Evolutionary conservation across 257 asterid genomes (phyloP), one percentile per base, ranked within the genome.

Genomic region (Primulina eburnea): DNA sequence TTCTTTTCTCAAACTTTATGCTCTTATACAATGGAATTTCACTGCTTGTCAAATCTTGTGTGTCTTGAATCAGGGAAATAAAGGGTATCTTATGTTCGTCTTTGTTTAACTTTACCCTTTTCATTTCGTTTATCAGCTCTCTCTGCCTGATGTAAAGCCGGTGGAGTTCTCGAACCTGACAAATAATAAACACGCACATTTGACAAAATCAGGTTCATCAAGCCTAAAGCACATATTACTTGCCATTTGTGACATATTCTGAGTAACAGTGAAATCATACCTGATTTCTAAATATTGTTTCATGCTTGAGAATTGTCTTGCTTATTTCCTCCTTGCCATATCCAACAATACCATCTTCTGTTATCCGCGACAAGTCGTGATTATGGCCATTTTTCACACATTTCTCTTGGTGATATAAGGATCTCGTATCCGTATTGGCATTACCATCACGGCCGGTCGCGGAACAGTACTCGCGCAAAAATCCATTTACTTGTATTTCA

Each of bases 131-230:
- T 95, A 86, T 87, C 79, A 91, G 84, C 77, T 87, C 92, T 61
- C 64, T 80, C 61, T 91, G 97, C 57, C 85, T 84, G 71, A 80
- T 78, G 69, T 87, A 87, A 38, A 91, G 79, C 47, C 92, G 92
- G 83, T 91, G 97, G 77, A 91, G 91, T 74, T 91, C 97, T 76
- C 72, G 91, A 72, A 86, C 82, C 97, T 91, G 88, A 70, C 78
- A 12, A 64, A 16, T 20, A 21, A 64, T 63, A 67, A 66, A 74
- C 71, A 32, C 35, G 20, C 60, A n/a, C 18, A 43, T 43, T 43
- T 12, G 53, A 43, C 17, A 2, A 12, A 43, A 43, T 43, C 6
- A 11, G 53, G 53, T 12, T 12, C 53, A 43, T 0, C 4, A 12
- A 43, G n/a, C n/a, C 53, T 43, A 43, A 11, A 43, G n/a, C 43